Evolutionary conservation across 1,284 basidiomycete species (phyloP).

Genomic region (Wallemia ichthyophaga): DNA sequence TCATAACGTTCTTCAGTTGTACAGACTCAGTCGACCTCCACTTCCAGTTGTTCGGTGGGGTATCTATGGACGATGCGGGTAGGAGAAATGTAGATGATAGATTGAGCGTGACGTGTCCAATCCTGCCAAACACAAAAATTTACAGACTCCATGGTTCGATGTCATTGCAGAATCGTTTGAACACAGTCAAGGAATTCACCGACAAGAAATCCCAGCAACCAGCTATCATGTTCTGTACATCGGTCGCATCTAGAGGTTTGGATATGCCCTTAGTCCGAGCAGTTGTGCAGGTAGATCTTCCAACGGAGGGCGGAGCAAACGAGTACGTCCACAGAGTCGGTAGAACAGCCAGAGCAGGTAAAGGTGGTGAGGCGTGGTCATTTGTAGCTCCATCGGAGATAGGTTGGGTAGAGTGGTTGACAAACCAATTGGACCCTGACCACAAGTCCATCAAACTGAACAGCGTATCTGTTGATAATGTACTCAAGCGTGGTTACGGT

Average conservation of each 20-base stretch:
- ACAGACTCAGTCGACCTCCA: conserved; percentile 96
- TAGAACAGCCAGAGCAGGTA: conserved; percentile 81
- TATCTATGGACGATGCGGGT: conserved; percentile 30
- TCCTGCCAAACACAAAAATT: conserved; percentile 51
- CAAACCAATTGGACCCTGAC: conserved; percentile 36
- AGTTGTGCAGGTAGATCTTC: conserved; percentile 86
- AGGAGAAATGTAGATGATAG: conserved; percentile 8
- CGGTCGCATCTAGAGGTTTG: conserved; percentile 88
- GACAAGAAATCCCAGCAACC: conserved; percentile 15
- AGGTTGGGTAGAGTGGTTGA: conserved; percentile 66
- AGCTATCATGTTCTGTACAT: conserved; percentile 72
- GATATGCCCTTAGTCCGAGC: conserved; percentile 81
- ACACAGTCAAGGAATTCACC: conserved; percentile 54
- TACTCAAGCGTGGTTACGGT: conserved; percentile 57
- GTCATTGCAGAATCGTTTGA: conserved; percentile 45
- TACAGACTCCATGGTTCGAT: conserved; percentile 89
- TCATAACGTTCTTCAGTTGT: conserved; percentile 87
- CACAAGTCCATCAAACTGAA: conserved; percentile 24
- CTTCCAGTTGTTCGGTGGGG: conserved; percentile 55
- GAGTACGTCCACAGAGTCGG: conserved; percentile 95
- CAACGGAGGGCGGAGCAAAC: conserved; percentile 81
- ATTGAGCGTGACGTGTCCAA: conserved; percentile 31
- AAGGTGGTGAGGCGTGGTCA: conserved; percentile 63
- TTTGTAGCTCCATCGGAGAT: conserved; percentile 60
- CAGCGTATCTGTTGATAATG: conserved; percentile 32